Evolutionary conservation across 768 basidiomycete species (phyloP).

Genomic region (Cystobasidiopsis lactophilus): DNA sequence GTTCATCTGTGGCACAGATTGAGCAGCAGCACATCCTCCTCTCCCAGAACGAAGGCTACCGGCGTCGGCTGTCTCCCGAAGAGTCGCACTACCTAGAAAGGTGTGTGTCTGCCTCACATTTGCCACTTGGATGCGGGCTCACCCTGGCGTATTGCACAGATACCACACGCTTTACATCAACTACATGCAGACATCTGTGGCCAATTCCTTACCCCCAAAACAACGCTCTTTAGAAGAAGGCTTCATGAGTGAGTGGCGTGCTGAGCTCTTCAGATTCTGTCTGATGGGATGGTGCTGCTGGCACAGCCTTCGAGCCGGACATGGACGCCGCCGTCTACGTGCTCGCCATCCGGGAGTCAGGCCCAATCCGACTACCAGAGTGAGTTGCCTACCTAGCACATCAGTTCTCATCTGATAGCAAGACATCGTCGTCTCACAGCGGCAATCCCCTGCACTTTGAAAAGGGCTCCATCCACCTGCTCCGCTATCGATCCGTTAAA

Average conservation of each 20-base stretch:
- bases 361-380: slow-evolving; percentile 26
- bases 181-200: neutral
- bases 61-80: neutral
- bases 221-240: neutral
- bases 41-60: neutral
- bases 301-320: slow-evolving; percentile 53
- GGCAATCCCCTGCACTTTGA: slow-evolving; percentile 50
- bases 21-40: neutral
- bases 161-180: neutral
- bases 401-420: neutral
- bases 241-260: slow-evolving; percentile 23
- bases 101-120: neutral
- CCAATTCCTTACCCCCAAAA: neutral
- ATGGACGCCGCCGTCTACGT: slow-evolving; percentile 56
- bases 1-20: neutral
- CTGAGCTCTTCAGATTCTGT: too few species aligned
- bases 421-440: slow-evolving; percentile 25
- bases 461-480: slow-evolving; percentile 58
- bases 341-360: slow-evolving; percentile 48
- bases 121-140: neutral
- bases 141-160: neutral
- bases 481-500: slow-evolving; percentile 55
- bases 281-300: too few species aligned
- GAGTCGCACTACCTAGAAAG: neutral
- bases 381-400: slow-evolving; percentile 16